phyloP scores from a whole-genome alignment of 768 basidiomycete genomes.

The Phaffia australis region DNA sequence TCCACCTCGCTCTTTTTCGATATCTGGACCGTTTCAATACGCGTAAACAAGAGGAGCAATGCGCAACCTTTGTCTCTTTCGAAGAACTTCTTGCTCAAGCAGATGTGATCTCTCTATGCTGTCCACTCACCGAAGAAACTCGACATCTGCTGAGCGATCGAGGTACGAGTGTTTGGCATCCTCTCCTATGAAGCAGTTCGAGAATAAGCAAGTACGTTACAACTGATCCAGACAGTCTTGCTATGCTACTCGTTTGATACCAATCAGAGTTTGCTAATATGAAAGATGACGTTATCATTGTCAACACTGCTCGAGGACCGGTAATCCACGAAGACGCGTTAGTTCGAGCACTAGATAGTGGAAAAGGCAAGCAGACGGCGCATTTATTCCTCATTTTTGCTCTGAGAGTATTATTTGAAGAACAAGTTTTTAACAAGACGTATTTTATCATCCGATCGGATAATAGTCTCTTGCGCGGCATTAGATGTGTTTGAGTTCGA shows the following conservation, averaged over 20 bases:
- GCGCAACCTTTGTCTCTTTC: slow-evolving; percentile 31
- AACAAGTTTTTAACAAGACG: not conserved
- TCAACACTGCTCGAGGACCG: slow-evolving; percentile 36
- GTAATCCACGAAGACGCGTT: slow-evolving; percentile 38
- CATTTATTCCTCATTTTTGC: not conserved
- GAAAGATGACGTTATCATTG: slow-evolving; percentile 35
- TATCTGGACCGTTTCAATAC: no score
- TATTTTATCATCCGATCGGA: no score
- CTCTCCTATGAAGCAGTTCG: not conserved
- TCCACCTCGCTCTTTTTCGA: no score
- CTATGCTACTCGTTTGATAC: not conserved
- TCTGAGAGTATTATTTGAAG: not conserved
- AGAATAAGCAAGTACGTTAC: not conserved
- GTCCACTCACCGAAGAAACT: slow-evolving; percentile 33
- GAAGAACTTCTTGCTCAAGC: slow-evolving; percentile 32
- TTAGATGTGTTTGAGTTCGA: slow-evolving; percentile 39
- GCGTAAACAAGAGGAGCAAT: slow-evolving; percentile 28
- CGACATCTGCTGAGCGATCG: slow-evolving; percentile 28
- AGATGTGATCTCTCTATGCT: slow-evolving; percentile 32
- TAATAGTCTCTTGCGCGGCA: slow-evolving; percentile 34
- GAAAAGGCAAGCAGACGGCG: slow-evolving; percentile 29
- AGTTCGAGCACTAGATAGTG: slow-evolving; percentile 36
- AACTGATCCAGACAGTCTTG: not conserved
- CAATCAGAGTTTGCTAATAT: slow-evolving; percentile 30
- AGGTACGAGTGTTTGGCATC: slow-evolving; percentile 1